Evolutionary conservation across 306 rosid species (phyloP), one percentile per base, ranked within the genome.

Genomic region (Vicia faba): DNA sequence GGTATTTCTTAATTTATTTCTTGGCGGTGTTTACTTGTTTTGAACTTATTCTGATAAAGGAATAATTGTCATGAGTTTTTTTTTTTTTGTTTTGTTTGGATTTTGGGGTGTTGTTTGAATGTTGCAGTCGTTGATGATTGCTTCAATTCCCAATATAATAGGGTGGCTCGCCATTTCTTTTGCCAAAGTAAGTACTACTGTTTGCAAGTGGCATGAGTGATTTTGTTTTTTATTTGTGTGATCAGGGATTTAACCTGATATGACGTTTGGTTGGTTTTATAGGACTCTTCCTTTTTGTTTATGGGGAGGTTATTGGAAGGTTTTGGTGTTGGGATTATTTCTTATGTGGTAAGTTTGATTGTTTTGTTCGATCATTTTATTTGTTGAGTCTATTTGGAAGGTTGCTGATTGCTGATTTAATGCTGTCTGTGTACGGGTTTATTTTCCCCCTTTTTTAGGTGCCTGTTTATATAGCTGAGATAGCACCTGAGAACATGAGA

Each of bases 251-350:
- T 49, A 51, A 25, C 26, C 46, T 51, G 11, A 64, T 28, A 29
- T 28, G 25, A 20, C 45, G 44, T 36, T 3, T 31, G 35, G 48
- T 54, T 66, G 57, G 16, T 66, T 71, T 55, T 76, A 40, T 73
- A 90, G 97, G 95, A 87, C 41, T 72, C 83, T 11, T 84, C 96
- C 13, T 87, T 90, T 74, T 78, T 87, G 48, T 90, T 69, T 79
- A 84, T 90, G 95, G 97, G 97, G 69, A 83, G 95, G 64, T 70
- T 90, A 70, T 71, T 90, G 80, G 97, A 84, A 90, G 97, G 97
- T 67, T 90, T 90, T 81, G 97, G 97, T 38, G 97, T 90, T 39
- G 97, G 97, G 69, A 90, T 90, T 16, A 85, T 90, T 70, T 90
- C 97, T 51, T 90, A 90, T 60, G 89, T 88, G 97, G 97, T 90